Evolutionary conservation across 75 land plant species (phyloP), one percentile per base, ranked within the genome.

Genomic region (Sequoiadendron giganteum): DNA sequence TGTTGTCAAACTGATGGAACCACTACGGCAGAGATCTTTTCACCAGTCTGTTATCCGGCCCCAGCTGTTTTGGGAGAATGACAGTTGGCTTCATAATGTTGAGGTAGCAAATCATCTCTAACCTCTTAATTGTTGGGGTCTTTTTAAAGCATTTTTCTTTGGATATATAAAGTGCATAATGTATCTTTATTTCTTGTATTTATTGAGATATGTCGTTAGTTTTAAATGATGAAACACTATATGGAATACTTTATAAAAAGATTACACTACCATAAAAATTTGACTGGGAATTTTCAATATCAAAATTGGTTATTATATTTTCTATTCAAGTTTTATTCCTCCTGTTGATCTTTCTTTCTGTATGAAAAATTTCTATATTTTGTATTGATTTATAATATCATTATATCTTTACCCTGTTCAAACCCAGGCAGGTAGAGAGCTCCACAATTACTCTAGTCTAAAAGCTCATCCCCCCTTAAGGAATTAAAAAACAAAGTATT

Each of bases 11-110:
- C 55, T 52, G 16, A 13, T 92, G 34, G 91, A 90, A 83, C 83
- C 90, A 4, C 87, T 92, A 58, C 92, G 92, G 32, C 89, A 87
- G 38, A 68, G 89, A 43, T 34, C 32, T 34, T 85, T 87, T 13
- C 89, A 88, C 40, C 76, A 34, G 19, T 73, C 77, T 40, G 56
- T 88, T 8, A 73, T 92, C 36, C 83, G 95, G 65, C 18, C 61
- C 28, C 77, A 87, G 14, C 91, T 80, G 43, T 84, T 89, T 10
- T 94, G 93, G 93, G 16, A 86, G 70, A 88, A 89, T 81, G 76
- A 83, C 68, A 58, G 85, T 45, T 94, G 95, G 95, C 40, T 88
- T 82, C 49, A 82, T 32, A 52, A 91, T 70, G 88, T 85, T 77
- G 89, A 90, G 92, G 95, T 94, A 90, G n/a, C n/a, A 42, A 10